Base-by-base conservation (phyloP, 768 basidiomycete genomes). In the Suillus paluster region DNA sequence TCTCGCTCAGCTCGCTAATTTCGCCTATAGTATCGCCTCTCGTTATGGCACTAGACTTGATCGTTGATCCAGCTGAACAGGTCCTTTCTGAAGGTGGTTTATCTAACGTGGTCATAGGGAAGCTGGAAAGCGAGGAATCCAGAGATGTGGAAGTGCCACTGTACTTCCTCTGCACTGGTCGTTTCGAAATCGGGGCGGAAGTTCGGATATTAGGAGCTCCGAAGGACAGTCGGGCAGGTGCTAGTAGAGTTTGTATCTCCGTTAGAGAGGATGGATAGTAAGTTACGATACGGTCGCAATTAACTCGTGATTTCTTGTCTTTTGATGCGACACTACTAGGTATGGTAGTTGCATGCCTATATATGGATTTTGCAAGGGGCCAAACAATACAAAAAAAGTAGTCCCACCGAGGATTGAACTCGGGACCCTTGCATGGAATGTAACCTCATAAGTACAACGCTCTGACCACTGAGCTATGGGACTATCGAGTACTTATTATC, bases 121-220 rank as follows among this genome's bases (percentile, higher is more conserved):
- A 79, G n/a, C 70, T 96, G 54, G 79, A 80, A 48, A 73, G 74
- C 23, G 89, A 86, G 2, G 83, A 84, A 63, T 80, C 82, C 15
- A 75, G 77, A 38, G 79, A 82, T 39, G 67, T 87, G 5, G 82
- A 86, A 49, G 77, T 84, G 1, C 82, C 87, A 2, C 63, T 95
- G 14, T 91, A 89, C 67, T 93, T 96, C 74, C 81, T 95, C 21
- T 82, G 90, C 14, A 79, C 79, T 49, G 94, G 94, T 10, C 74
- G 78, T 57, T 95, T 92, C 63, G 79, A 81, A 59, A 67, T 86
- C 21, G 67, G 70, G 1, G 78, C 76, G 5, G 80, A 80, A 60
- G 77, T 74, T 30, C 68, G 71, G 45, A 64, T 73, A 45, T 45
- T 77, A 11, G 74, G 65, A 27, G 1, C 7, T 33, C 59, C 57